These are phyloP conservation scores for Trypanosoma rangeli DNA, from an alignment of 208 protist genomes.

Conservation along the genomic window DNA sequence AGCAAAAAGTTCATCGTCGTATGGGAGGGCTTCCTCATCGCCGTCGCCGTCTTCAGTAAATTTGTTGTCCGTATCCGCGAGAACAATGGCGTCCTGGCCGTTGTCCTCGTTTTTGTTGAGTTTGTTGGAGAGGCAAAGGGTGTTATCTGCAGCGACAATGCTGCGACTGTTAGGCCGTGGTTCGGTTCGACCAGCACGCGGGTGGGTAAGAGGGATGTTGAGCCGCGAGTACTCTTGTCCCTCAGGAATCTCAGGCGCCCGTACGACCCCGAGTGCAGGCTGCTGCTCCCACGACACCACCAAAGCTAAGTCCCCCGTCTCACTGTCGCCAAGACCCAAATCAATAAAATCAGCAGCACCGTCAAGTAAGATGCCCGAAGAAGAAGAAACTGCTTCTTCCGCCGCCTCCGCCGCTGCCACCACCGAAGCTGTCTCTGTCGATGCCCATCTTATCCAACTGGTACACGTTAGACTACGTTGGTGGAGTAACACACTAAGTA, in stretches of 20 bases:
- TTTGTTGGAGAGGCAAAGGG: not conserved
- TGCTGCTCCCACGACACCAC: not conserved
- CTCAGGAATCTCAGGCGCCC: conserved; percentile 28
- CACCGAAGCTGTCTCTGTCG: not conserved
- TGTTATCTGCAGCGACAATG: conserved; percentile 6
- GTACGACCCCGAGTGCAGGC: conserved; percentile 36
- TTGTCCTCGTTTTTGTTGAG: not conserved
- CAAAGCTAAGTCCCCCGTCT: not conserved
- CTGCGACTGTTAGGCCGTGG: conserved; percentile 47
- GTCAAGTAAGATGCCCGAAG: not conserved
- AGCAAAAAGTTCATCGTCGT: conserved; percentile 86
- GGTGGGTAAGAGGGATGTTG: conserved; percentile 41
- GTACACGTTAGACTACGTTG: not conserved
- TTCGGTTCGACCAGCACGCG: conserved; percentile 2
- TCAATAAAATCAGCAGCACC: conserved; percentile 17
- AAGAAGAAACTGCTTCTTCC: too few relatives aligned
- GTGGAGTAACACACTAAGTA: not conserved
- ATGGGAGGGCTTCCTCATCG: conserved; percentile 46
- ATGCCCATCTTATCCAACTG: not conserved
- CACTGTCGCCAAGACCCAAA: conserved; percentile 3
- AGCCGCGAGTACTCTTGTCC: conserved; percentile 56
- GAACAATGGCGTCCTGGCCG: not conserved
- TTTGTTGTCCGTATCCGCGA: not conserved
- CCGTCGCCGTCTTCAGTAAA: not conserved
- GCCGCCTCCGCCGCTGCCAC: not conserved